Evolutionary conservation across 75 land plant species (phyloP), one percentile per base, ranked within the genome.

Genomic region (Larix kaempferi): DNA sequence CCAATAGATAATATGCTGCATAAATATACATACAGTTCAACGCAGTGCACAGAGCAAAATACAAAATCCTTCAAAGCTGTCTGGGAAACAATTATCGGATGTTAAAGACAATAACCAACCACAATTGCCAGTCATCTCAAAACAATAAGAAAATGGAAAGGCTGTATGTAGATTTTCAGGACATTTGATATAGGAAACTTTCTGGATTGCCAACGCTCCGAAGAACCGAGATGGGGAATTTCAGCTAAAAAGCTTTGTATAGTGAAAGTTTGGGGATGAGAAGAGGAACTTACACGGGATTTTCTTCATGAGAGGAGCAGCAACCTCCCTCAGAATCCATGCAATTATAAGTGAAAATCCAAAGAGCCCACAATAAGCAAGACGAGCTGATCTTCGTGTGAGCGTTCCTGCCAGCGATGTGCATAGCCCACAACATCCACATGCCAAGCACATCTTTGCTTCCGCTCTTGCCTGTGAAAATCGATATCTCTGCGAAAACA

Each of bases 341-440:
- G 98, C 86, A 29, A 90, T 55, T 69, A 94, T 76, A 12, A 94
- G 85, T 19, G 95, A 92, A 21, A 87, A 35, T 17, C 91, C 89
- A 65, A 94, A 94, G 72, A 94, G 80, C 29, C 91, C 95, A 75
- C 98, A 94, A 82, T 94, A 92, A n/a, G 90, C 95, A 41, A 94
- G 75, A 14, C 98, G 83, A 3, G 95, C 95, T 6, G 98, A 94
- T n/a, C 90, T 86, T 25, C 77, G 81, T n/a, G 93, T 82, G 69
- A 94, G 86, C 7, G 87, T 84, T 8, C 91, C 77, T 10, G 89
- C 95, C 39, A 88, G 87, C 0, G 91, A 94, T 17, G 85, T 75
- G 84, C 97, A 94, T 17, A 85, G 82, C 22, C 90, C 92, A 79
- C 95, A 94, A 19, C 88, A 84, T 39, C 84, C 56, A 3, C 85